Conservation (phyloP, 2,329 filamentous ascomycete species). For the Talaromyces sp. region DNA sequence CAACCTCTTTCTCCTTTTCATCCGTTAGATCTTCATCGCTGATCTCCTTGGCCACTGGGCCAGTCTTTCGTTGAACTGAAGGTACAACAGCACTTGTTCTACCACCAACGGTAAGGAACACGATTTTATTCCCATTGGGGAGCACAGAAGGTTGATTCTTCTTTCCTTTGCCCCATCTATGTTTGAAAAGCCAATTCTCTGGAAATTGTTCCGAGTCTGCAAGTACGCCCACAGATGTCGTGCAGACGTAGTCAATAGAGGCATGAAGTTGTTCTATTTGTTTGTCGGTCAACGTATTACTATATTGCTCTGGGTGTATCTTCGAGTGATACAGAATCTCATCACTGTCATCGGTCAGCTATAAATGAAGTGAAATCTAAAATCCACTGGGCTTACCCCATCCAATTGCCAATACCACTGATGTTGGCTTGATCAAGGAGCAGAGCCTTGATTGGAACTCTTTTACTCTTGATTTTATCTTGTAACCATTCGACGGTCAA, state of each 20-base stretch:
- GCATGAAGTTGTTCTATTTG: constrained; percentile 71
- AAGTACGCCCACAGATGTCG: constrained; percentile 71
- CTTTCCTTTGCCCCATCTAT: constrained; percentile 87
- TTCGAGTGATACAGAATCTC: constrained; percentile 87
- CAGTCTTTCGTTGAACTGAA: constrained; percentile 78
- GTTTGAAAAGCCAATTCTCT: constrained; percentile 79
- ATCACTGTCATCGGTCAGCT: constrained; percentile 51
- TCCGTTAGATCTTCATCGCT: constrained; percentile 29
- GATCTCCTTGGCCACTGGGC: constrained; percentile 55
- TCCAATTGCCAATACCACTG: constrained; percentile 95
- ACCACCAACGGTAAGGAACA: constrained; percentile 84
- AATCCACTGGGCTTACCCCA: constrained; percentile 54
- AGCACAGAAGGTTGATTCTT: constrained; percentile 64
- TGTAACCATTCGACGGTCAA: constrained; percentile 74
- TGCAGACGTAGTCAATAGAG: constrained; percentile 73
- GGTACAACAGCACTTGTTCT: constrained; percentile 88
- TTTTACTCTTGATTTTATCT: constrained; percentile 69
- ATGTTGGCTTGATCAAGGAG: constrained; percentile 84
- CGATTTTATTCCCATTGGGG: constrained; percentile 80
- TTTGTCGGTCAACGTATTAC: constrained; percentile 69
- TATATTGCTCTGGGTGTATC: constrained; percentile 90
- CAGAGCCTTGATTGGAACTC: constrained; percentile 83
- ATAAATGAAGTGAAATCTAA: constrained; percentile 1
- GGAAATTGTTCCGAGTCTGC: constrained; percentile 84
- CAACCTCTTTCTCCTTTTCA: constrained; percentile 24